phyloP scores from a whole-genome alignment of 306 rosid genomes.

The Pueraria montana region DNA sequence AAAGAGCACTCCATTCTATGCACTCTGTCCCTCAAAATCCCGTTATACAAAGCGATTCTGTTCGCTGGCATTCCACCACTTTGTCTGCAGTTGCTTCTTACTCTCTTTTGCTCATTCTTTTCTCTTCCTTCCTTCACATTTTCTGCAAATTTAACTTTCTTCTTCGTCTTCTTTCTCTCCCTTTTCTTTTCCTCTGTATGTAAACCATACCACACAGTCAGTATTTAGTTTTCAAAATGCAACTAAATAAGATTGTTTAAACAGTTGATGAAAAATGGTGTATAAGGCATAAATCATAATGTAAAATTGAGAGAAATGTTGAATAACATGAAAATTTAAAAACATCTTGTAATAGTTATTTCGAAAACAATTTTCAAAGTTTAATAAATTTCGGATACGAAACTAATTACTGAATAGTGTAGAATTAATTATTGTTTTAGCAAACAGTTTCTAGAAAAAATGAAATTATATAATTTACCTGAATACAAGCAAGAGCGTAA shows the following conservation, averaged over 20 bases:
- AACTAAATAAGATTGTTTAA: too few relatives aligned
- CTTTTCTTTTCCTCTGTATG: constrained; percentile 55
- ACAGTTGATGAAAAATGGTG: too few relatives aligned
- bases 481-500: constrained; percentile 75
- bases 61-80: constrained; percentile 47
- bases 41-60: constrained; percentile 55
- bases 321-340: neutral
- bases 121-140: constrained; percentile 66
- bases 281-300: too few relatives aligned
- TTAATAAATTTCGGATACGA: too few relatives aligned
- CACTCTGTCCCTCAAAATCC: constrained; percentile 53
- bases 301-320: neutral
- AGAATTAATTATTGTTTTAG: neutral
- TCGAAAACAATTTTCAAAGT: neutral
- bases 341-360: neutral
- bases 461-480: constrained; percentile 53
- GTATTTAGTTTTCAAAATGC: too few relatives aligned
- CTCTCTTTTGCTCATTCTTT: constrained; percentile 50
- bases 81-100: constrained; percentile 41
- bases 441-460: neutral
- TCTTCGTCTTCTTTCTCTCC: constrained; percentile 66
- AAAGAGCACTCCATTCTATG: constrained; percentile 33
- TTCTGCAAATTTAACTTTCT: constrained; percentile 81
- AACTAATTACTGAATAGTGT: too few relatives aligned
- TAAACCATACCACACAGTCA: neutral